These are phyloP conservation scores for Volvox carteri DNA, from an alignment of 163 green algal species.

Conservation along the genomic window DNA sequence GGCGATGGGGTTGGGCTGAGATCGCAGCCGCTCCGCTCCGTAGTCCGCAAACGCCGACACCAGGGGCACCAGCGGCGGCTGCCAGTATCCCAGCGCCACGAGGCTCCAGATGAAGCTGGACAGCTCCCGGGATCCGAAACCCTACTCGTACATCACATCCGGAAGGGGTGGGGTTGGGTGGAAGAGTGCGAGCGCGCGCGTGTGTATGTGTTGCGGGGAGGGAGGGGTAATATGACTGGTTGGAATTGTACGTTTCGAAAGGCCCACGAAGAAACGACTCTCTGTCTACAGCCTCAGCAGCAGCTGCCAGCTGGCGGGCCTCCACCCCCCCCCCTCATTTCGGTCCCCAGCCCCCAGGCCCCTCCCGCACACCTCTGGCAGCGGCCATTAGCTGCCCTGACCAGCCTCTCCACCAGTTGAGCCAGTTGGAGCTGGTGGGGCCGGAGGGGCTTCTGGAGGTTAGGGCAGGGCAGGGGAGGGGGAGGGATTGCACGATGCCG, in stretches of 20 bases:
- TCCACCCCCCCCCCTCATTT: too few relatives aligned
- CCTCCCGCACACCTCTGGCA: background rate
- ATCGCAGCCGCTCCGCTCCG: constrained; percentile 17
- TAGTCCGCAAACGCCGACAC: constrained; percentile 22
- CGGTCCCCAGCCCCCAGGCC: background rate
- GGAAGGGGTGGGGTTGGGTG: background rate
- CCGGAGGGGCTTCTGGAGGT: background rate
- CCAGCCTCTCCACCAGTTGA: constrained; percentile 20
- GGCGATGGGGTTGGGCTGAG: background rate
- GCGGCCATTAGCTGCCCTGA: background rate
- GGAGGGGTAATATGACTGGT: too few relatives aligned
- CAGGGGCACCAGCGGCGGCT: constrained; percentile 38
- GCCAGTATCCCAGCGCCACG: constrained; percentile 19
- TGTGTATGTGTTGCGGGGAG: background rate
- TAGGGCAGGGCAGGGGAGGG: background rate
- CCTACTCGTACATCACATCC: background rate
- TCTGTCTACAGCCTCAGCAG: too few relatives aligned
- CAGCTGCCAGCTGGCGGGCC: too few relatives aligned
- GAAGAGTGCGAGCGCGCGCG: background rate
- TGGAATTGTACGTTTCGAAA: too few relatives aligned
- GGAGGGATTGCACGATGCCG: too few relatives aligned
- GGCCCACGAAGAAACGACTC: too few relatives aligned
- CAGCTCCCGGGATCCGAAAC: constrained; percentile 7
- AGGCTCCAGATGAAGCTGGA: constrained; percentile 12
- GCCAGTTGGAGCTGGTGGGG: constrained; percentile 22